Evolutionary conservation across 805 yeast species (phyloP).

Genomic region (Hanseniaspora taiwanica): DNA sequence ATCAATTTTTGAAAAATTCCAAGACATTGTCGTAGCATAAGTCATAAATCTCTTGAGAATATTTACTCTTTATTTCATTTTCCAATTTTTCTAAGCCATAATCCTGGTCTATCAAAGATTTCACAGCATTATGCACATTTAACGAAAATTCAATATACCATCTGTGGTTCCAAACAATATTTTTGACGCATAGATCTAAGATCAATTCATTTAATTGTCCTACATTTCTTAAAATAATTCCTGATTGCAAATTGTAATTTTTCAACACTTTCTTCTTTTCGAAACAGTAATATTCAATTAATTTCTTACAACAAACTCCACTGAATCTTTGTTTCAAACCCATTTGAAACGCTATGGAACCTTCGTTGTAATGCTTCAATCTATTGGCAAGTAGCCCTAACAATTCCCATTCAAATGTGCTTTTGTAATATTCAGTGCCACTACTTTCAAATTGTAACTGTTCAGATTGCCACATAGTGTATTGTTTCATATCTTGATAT

Average conservation of each 20-base stretch:
- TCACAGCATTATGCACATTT: constrained; percentile 40
- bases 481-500: constrained; percentile 66
- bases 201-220: constrained; percentile 37
- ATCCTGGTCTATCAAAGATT: constrained; percentile 44
- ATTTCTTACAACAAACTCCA: constrained; percentile 61
- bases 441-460: constrained; percentile 79
- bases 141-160: constrained; percentile 93
- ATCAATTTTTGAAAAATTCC: constrained; percentile 15
- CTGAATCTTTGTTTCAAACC: constrained; percentile 69
- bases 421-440: constrained; percentile 62
- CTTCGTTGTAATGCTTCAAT: constrained; percentile 76
- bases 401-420: constrained; percentile 84
- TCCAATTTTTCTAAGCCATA: constrained; percentile 71
- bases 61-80: constrained; percentile 56
- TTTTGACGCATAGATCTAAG: constrained; percentile 56
- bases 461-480: constrained; percentile 91
- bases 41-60: constrained; percentile 30
- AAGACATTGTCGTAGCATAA: constrained; percentile 18
- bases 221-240: constrained; percentile 22
- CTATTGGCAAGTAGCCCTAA: constrained; percentile 78
- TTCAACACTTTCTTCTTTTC: constrained; percentile 27
- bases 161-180: constrained; percentile 95
- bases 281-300: constrained; percentile 49
- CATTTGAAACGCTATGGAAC: constrained; percentile 66
- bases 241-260: constrained; percentile 15